A percentile compares a stretch with the other conserved stretches of the same genome.
These are phyloP conservation scores for Nematocida ausubeli DNA, from an alignment of 371 early-diverging fungal species.

Conservation along the genomic window DNA sequence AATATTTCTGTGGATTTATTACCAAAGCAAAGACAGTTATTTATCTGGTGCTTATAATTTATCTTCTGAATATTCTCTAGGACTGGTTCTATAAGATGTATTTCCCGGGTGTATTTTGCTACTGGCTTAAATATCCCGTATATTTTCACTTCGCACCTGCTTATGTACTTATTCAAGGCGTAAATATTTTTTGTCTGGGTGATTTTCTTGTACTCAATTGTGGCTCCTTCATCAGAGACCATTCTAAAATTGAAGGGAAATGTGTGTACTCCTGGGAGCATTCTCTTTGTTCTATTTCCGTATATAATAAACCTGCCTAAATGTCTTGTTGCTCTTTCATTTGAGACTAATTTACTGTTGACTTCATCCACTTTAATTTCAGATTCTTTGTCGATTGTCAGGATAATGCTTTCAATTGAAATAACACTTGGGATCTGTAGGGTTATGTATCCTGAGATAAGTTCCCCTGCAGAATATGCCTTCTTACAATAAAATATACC, in stretches of 20 bases:
- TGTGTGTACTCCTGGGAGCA: constrained; percentile 40
- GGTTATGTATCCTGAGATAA: constrained; percentile 38
- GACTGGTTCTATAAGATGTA: constrained; percentile 7
- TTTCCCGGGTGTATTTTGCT: constrained; percentile 6
- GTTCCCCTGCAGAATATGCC: constrained; percentile 35
- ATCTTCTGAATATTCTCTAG: not conserved
- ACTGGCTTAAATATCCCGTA: constrained; percentile 56
- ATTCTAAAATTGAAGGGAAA: constrained; percentile 54
- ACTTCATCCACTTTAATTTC: constrained; percentile 38
- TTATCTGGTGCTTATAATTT: constrained; percentile 6
- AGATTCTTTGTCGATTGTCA: constrained; percentile 42
- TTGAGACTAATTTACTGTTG: not conserved
- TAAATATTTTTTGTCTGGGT: constrained; percentile 19
- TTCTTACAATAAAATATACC: constrained; percentile 50
- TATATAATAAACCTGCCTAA: constrained; percentile 52
- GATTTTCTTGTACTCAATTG: constrained; percentile 40
- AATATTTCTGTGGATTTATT: not conserved
- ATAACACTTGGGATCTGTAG: constrained; percentile 36
- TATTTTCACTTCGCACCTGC: constrained; percentile 47
- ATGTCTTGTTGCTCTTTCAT: constrained; percentile 45
- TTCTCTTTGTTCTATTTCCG: not conserved
- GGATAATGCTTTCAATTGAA: constrained; percentile 34
- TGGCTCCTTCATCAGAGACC: constrained; percentile 43
- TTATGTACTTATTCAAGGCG: constrained; percentile 38
- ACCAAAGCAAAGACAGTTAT: constrained; percentile 32